Percentiles rank a stretch among this genome's conserved stretches.
phyloP scores from a whole-genome alignment of 2,329 filamentous ascomycete genomes.

The Penicillium sp. region DNA sequence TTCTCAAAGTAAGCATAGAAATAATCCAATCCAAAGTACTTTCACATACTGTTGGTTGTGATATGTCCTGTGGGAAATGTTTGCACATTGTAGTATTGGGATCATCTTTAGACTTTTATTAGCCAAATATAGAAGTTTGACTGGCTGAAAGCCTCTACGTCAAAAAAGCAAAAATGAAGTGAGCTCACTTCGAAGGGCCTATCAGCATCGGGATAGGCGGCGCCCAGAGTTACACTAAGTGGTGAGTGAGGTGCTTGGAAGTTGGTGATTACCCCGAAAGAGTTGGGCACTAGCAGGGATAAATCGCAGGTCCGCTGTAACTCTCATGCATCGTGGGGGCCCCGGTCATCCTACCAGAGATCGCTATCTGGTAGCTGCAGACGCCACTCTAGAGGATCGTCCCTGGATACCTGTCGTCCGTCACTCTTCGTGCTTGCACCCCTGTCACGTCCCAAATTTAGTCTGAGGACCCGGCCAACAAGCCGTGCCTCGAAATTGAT shows the following conservation, averaged over 20 bases:
- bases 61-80: neutral
- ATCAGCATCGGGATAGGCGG: neutral
- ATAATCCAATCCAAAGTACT: neutral
- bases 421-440: slow-evolving; percentile 7
- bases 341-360: slow-evolving; percentile 5
- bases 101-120: neutral
- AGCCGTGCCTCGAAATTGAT: slow-evolving; percentile 6
- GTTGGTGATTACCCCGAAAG: slow-evolving; percentile 2
- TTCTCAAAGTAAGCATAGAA: too few relatives aligned
- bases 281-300: slow-evolving; percentile 6
- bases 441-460: slow-evolving; percentile 10
- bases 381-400: neutral
- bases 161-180: neutral
- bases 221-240: neutral
- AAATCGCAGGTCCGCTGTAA: slow-evolving; percentile 8
- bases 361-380: slow-evolving; percentile 6
- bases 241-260: neutral
- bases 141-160: neutral
- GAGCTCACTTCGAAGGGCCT: neutral
- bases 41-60: neutral
- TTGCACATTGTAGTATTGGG: neutral
- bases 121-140: neutral
- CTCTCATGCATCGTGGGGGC: slow-evolving; percentile 5
- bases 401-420: slow-evolving; percentile 2
- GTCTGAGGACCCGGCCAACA: slow-evolving; percentile 1